A percentile compares a stretch with the other conserved stretches of the same genome.
These are phyloP conservation scores for Suhomyces sp. DNA, from an alignment of 805 yeast genomes.

Conservation along the genomic window DNA sequence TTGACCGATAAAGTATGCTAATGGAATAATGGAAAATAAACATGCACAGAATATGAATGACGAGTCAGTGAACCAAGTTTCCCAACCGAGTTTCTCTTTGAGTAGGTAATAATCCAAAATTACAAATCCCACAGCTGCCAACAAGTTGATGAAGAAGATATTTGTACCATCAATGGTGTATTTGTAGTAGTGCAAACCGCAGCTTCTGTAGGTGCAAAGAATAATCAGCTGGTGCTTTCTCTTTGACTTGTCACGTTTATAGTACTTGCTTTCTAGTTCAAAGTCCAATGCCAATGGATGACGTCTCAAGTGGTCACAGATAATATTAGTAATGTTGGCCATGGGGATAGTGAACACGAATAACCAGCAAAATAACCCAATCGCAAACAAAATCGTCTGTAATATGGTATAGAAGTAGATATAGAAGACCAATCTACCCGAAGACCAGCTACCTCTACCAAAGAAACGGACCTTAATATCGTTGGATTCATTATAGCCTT, in stretches of 20 bases:
- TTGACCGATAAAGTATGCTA: conserved; percentile 96
- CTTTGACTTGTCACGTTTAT: conserved; percentile 30
- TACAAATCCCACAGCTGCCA: conserved; percentile 76
- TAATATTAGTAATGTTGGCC: conserved; percentile 70
- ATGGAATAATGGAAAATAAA: conserved; percentile 80
- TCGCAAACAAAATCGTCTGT: conserved; percentile 59
- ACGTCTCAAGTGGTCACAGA: conserved; percentile 75
- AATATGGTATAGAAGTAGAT: conserved; percentile 63
- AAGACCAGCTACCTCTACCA: conserved; percentile 90
- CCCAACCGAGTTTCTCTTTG: conserved; percentile 40
- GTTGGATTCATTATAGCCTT: conserved; percentile 13
- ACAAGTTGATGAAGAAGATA: conserved; percentile 82
- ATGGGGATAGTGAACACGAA: conserved; percentile 88
- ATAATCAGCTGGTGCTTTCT: conserved; percentile 59
- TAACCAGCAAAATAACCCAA: conserved; percentile 71
- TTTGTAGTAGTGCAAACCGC: conserved; percentile 91
- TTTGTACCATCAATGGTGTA: conserved; percentile 96
- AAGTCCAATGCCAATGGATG: conserved; percentile 89
- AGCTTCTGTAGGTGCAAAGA: conserved; percentile 87
- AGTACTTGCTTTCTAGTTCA: conserved; percentile 53
- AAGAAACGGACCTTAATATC: conserved; percentile 59
- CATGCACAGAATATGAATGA: conserved; percentile 70
- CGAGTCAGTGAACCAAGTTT: conserved; percentile 54
- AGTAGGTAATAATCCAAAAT: conserved; percentile 72
- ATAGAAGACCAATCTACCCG: conserved; percentile 78